Evolutionary conservation across 179 eudicot genomes (phyloP), one percentile per base, ranked within the genome.

Genomic region (Silene coronaria): DNA sequence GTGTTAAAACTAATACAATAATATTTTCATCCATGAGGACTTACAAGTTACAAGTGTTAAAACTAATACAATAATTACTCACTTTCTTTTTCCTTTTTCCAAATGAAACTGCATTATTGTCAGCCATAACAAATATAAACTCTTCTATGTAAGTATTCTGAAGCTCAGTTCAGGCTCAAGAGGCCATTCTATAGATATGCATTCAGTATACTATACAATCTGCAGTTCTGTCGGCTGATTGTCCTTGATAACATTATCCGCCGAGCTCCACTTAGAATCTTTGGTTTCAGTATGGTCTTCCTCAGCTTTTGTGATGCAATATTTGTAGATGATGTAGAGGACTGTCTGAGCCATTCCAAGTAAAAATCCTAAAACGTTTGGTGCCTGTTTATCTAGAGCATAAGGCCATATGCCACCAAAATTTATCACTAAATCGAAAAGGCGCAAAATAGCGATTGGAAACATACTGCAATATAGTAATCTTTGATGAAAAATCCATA

Each of bases 381-480:
- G 97, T 27, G 79, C 85, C 92, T 84, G 81, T 34, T 76, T 76
- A 65, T 60, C 79, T 71, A 64, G 22, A 67, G 55, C 27, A 28
- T 78, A 24, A 78, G 71, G 70, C 24, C 26, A 24, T 59, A 36
- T 67, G 12, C 64, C 55, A 58, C 9, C 58, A 46, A 46, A 69
- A 13, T 45, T 67, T 71, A 21, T 2, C 45, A 23, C 21, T 4
- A 6, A 60, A 22, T 9, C 42, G 22, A 69, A 74, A 10, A 23
- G 48, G 57, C 36, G 11, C 38, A 24, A 70, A 53, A 17, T 32
- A 64, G 28, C 23, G 34, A 6, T 10, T 66, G 5, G 24, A 59
- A 71, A 82, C 93, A 88, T 79, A 92, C 97, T 46, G 96, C 97
- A 6, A 92, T 83, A 79, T 61, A 91, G 74, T 69, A 89, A 67